Percentiles rank a stretch among this genome's conserved stretches.
phyloP scores from a whole-genome alignment of 805 yeast genomes.

The Isabelozyma heimii region DNA sequence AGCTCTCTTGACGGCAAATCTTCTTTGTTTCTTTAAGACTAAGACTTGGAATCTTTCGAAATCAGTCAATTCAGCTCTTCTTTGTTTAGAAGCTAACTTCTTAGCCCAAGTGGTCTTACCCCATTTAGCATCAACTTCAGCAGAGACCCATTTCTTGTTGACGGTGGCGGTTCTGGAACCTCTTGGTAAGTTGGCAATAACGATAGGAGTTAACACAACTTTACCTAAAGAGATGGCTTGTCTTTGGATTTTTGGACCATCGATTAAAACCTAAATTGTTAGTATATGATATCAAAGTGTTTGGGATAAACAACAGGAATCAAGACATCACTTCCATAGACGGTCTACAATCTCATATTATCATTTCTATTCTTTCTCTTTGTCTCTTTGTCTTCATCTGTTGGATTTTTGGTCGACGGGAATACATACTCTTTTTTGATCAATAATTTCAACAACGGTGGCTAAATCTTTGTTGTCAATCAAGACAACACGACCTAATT shows the following conservation, averaged over 20 bases:
- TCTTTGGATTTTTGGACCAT: constrained; percentile 95
- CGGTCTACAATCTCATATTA: background rate
- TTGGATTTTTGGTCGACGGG: background rate
- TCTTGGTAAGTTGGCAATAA: constrained; percentile 84
- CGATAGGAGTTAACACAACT: constrained; percentile 90
- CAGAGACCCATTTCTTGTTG: constrained; percentile 89
- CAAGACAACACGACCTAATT: constrained; percentile 98
- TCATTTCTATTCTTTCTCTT: background rate
- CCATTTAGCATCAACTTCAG: constrained; percentile 89
- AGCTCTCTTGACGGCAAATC: constrained; percentile 92
- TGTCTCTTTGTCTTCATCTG: background rate
- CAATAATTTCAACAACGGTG: constrained; percentile 96
- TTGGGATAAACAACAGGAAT: background rate
- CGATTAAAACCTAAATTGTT: constrained; percentile 73
- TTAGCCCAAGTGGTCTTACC: constrained; percentile 94
- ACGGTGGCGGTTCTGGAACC: constrained; percentile 87
- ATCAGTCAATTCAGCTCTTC: constrained; percentile 90
- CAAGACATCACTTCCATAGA: background rate
- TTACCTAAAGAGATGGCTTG: constrained; percentile 86
- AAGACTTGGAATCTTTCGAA: constrained; percentile 99
- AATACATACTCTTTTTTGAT: constrained; percentile 93
- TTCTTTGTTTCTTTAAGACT: constrained; percentile 96
- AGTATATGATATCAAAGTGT: constrained; percentile 14
- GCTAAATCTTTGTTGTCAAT: constrained; percentile 86
- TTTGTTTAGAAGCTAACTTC: constrained; percentile 93